Evolutionary conservation across 192 early-diverging fungal species (phyloP).

Genomic region (Gamsiella multidivaricata): DNA sequence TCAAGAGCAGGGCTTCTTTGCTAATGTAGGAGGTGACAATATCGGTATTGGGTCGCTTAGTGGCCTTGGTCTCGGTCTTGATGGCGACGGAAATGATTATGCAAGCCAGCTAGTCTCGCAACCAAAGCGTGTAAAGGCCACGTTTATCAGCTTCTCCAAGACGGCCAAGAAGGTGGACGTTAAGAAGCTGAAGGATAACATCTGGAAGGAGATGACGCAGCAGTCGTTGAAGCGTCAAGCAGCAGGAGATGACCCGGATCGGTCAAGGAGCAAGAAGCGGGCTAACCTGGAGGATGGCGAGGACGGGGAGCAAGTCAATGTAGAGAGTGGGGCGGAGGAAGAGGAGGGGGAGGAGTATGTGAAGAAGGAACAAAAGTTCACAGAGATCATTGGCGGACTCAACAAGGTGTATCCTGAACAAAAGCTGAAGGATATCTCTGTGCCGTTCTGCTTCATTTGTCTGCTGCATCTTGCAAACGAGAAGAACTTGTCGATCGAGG

Average conservation of each 20-base stretch:
- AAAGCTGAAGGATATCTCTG: slow-evolving; percentile 89
- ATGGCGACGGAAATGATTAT: slow-evolving; percentile 58
- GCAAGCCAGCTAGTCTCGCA: slow-evolving; percentile 62
- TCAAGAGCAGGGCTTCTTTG: slow-evolving; percentile 45
- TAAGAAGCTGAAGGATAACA: slow-evolving; percentile 94
- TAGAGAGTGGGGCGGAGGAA: slow-evolving; percentile 18
- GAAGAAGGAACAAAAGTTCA: slow-evolving; percentile 76
- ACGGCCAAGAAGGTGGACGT: slow-evolving; percentile 96
- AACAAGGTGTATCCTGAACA: slow-evolving; percentile 81
- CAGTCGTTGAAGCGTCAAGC: slow-evolving; percentile 36
- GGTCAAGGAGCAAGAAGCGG: slow-evolving; percentile 19
- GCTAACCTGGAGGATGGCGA: slow-evolving; percentile 18
- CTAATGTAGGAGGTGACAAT: slow-evolving; percentile 40
- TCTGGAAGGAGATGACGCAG: slow-evolving; percentile 83
- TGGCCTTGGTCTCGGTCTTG: slow-evolving; percentile 10
- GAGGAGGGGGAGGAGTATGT: slow-evolving; percentile 45
- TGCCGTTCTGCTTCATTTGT: slow-evolving; percentile 98
- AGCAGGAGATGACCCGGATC: slow-evolving; percentile 14
- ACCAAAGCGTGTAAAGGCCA: slow-evolving; percentile 74
- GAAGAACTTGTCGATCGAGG: slow-evolving; percentile 76
- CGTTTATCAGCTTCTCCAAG: slow-evolving; percentile 83
- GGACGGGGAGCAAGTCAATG: background rate
- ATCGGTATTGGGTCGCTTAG: slow-evolving; percentile 25
- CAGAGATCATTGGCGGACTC: slow-evolving; percentile 76
- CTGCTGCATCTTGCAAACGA: slow-evolving; percentile 97